Evolutionary conservation across 257 asterid genomes (phyloP).

Genomic region (Linderniella brevidens): DNA sequence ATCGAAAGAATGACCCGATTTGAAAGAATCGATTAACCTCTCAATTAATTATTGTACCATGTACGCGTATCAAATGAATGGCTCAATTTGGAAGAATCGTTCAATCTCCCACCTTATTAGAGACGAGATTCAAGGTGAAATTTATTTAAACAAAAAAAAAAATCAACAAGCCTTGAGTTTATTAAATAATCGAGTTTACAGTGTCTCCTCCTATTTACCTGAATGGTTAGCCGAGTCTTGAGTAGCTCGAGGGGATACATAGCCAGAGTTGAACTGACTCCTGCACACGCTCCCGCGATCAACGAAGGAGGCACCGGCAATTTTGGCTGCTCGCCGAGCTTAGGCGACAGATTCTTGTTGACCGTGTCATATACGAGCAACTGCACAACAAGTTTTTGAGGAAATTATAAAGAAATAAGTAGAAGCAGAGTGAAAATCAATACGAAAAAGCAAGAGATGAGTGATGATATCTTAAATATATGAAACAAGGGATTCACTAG

Average conservation of each 20-base stretch:
- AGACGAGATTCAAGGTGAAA: too few species aligned
- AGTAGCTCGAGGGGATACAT: slow-evolving; percentile 91
- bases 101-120: too few species aligned
- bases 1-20: too few species aligned
- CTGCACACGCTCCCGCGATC: slow-evolving; percentile 94
- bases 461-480: too few species aligned
- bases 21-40: too few species aligned
- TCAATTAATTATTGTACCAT: too few species aligned
- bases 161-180: not conserved
- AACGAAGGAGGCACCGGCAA: slow-evolving; percentile 68
- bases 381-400: slow-evolving; percentile 19
- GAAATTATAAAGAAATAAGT: not conserved
- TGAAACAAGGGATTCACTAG: too few species aligned
- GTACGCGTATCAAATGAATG: too few species aligned
- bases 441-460: too few species aligned
- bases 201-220: slow-evolving; percentile 26
- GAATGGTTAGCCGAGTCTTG: slow-evolving; percentile 83
- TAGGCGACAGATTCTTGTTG: slow-evolving; percentile 63
- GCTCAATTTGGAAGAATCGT: too few species aligned
- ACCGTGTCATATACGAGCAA: slow-evolving; percentile 79
- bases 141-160: not conserved
- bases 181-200: not conserved
- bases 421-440: too few species aligned
- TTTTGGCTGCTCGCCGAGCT: slow-evolving; percentile 44
- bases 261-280: slow-evolving; percentile 82